Conservation (phyloP, 257 asterid genomes). For the Primulina huaijiensis region DNA sequence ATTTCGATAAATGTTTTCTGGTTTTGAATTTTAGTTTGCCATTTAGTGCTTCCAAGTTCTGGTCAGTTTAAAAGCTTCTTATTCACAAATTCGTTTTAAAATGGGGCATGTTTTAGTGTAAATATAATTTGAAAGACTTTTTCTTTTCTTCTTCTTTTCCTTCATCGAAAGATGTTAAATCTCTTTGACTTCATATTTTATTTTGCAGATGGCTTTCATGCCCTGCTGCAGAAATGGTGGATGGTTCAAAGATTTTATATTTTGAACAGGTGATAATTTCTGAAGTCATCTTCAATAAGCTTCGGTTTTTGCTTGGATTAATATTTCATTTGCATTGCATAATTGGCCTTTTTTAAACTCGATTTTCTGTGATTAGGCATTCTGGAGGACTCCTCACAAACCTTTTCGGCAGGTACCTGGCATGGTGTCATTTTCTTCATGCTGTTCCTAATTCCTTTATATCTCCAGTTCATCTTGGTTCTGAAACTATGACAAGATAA, state of each 20-base stretch:
- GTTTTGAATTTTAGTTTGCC: conserved; percentile 12
- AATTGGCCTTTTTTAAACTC: conserved; percentile 15
- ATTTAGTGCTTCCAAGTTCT: conserved; percentile 1
- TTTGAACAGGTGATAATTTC: conserved; percentile 67
- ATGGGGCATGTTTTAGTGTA: not conserved
- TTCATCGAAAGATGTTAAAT: not conserved
- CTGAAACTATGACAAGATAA: not conserved
- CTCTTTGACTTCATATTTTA: not conserved
- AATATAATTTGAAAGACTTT: not conserved
- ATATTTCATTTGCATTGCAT: conserved; percentile 19
- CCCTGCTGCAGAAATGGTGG: conserved; percentile 72
- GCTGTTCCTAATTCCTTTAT: conserved; percentile 13
- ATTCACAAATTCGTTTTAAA: not conserved
- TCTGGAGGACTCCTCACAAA: conserved; percentile 51
- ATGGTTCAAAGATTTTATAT: conserved; percentile 93
- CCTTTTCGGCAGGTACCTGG: conserved; percentile 71
- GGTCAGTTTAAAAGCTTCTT: not conserved
- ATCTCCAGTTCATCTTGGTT: not conserved
- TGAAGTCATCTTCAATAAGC: not conserved
- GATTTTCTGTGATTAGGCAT: conserved; percentile 56
- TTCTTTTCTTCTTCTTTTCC: not conserved
- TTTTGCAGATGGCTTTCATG: not conserved
- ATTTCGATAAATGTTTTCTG: not conserved
- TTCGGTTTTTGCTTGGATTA: not conserved
- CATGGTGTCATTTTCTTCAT: conserved; percentile 3